Conservation (phyloP, 257 asterid genomes). For the Avicennia marina region DNA sequence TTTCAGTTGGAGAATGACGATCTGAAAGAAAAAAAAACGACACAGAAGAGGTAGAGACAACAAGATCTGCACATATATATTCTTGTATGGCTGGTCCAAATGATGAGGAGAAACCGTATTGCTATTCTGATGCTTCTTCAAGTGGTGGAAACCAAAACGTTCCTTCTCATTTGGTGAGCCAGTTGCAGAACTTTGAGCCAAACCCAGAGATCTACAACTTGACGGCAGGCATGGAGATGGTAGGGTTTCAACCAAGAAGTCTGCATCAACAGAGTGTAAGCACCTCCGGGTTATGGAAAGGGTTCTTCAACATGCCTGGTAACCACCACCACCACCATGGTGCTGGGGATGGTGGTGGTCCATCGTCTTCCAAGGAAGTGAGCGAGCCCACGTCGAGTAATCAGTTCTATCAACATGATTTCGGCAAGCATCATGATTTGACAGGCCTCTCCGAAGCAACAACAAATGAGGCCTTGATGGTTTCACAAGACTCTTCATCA, state of each 20-base stretch:
- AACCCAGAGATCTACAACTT: slow-evolving; percentile 57
- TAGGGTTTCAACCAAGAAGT: slow-evolving; percentile 61
- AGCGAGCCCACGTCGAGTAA: slow-evolving; percentile 21
- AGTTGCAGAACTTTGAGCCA: slow-evolving; percentile 30
- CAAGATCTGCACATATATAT: slow-evolving; percentile 1
- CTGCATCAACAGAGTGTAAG: slow-evolving; percentile 9
- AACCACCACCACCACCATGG: slow-evolving; percentile 5
- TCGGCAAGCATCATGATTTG: slow-evolving; percentile 21
- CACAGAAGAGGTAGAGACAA: background rate
- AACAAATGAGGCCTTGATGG: slow-evolving; percentile 28
- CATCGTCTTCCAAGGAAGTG: slow-evolving; percentile 35
- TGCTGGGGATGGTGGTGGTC: background rate
- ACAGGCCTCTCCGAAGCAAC: too few relatives aligned
- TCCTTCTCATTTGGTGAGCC: slow-evolving; percentile 31
- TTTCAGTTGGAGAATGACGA: slow-evolving; percentile 8
- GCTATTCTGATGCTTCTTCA: slow-evolving; percentile 35
- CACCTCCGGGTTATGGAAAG: slow-evolving; percentile 36
- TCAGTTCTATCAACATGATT: slow-evolving; percentile 24
- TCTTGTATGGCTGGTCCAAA: slow-evolving; percentile 39
- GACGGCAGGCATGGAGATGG: slow-evolving; percentile 49
- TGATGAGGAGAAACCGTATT: slow-evolving; percentile 30
- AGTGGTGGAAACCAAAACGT: slow-evolving; percentile 20
- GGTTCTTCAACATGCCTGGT: slow-evolving; percentile 34
- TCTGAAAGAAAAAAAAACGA: background rate
- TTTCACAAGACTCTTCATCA: slow-evolving; percentile 15